These are phyloP conservation scores for Acephala macrosclerotiorum DNA, from an alignment of 2,329 filamentous ascomycete genomes.

Conservation along the genomic window DNA sequence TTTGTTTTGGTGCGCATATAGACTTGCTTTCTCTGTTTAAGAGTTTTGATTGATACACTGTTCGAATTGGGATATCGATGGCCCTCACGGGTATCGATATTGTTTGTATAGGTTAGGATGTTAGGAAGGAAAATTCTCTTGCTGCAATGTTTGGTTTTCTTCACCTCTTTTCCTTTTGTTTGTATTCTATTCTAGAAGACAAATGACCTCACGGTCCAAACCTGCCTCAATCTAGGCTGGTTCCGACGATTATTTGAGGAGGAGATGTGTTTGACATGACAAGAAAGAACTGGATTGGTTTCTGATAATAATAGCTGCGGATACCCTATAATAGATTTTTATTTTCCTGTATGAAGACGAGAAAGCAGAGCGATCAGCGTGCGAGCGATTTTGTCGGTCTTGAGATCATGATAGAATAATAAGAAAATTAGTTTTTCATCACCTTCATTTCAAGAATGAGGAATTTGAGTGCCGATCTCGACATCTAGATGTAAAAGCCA, in stretches of 20 bases:
- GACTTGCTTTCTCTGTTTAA: slow-evolving; percentile 1
- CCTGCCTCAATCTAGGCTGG: slow-evolving; percentile 20
- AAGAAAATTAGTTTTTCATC: slow-evolving; percentile 18
- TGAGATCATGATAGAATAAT: slow-evolving; percentile 24
- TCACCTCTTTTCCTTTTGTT: slow-evolving; percentile 15
- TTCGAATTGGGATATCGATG: background rate
- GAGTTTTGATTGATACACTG: background rate
- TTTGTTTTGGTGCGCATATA: slow-evolving; percentile 18
- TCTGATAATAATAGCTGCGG: slow-evolving; percentile 16
- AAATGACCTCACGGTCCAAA: background rate
- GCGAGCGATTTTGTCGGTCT: background rate
- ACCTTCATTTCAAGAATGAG: background rate
- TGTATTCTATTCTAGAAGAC: background rate
- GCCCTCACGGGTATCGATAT: slow-evolving; percentile 30
- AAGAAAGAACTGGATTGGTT: too few species aligned
- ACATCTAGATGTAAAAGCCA: background rate
- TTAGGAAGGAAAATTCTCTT: slow-evolving; percentile 19
- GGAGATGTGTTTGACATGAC: too few species aligned
- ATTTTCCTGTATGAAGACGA: slow-evolving; percentile 21
- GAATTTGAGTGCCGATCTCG: background rate
- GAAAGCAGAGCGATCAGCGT: slow-evolving; percentile 9
- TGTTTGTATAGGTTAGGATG: slow-evolving; percentile 34
- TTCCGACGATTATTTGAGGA: slow-evolving; percentile 13
- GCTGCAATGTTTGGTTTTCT: slow-evolving; percentile 9
- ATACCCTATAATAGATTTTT: slow-evolving; percentile 30